Evolutionary conservation across 2,329 filamentous ascomycete genomes (phyloP).

Genomic region (Paraphaeosphaeria minitans): DNA sequence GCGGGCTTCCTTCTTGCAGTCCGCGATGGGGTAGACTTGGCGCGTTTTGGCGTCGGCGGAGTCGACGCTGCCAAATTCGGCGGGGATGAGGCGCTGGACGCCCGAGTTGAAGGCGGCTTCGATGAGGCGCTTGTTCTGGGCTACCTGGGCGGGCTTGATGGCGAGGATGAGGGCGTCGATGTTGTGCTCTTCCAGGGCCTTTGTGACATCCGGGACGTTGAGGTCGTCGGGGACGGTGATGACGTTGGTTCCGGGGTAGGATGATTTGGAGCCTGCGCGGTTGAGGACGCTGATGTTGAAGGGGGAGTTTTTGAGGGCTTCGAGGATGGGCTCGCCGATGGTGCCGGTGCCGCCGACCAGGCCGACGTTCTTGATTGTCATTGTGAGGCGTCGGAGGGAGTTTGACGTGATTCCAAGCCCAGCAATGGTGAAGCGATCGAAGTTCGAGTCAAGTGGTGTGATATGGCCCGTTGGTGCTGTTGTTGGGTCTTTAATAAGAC

Average conservation of each 20-base stretch:
- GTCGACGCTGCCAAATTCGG: conserved; percentile 61
- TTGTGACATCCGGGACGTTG: conserved; percentile 35
- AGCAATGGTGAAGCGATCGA: neutral
- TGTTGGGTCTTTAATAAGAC: no score
- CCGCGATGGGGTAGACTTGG: conserved; percentile 58
- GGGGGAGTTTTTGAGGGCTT: conserved; percentile 36
- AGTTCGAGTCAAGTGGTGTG: neutral
- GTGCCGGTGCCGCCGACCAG: conserved; percentile 49
- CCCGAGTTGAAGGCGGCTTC: conserved; percentile 64
- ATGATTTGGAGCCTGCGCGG: conserved; percentile 42
- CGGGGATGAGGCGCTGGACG: conserved; percentile 65
- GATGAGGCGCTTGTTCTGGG: conserved; percentile 58
- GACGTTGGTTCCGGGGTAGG: conserved; percentile 51
- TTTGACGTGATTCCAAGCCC: no score
- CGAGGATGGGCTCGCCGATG: conserved; percentile 41
- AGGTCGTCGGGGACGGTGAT: conserved; percentile 48
- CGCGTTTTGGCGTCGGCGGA: conserved; percentile 48
- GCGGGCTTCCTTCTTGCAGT: conserved; percentile 52
- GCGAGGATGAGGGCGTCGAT: conserved; percentile 58
- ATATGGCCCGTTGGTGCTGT: neutral
- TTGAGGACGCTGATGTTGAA: conserved; percentile 43
- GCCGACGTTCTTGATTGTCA: conserved; percentile 46
- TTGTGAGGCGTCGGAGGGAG: conserved; percentile 14
- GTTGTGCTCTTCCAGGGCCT: conserved; percentile 52
- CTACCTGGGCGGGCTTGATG: conserved; percentile 53